Conservation (phyloP, 768 basidiomycete genomes). For the Collybia sp. region DNA sequence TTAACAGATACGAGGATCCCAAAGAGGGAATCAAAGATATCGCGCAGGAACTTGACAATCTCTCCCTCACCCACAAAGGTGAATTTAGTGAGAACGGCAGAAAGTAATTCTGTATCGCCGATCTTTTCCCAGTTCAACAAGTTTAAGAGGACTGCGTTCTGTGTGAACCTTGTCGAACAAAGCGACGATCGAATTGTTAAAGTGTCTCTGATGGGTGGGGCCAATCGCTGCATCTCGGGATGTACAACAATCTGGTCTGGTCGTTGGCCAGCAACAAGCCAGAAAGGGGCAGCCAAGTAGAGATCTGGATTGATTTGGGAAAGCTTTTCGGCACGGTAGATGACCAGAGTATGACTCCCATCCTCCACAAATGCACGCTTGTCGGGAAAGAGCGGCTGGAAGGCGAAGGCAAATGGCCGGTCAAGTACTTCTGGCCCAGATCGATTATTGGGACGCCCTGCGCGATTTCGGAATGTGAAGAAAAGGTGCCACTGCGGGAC, state of each 20-base stretch:
- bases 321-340: slow-evolving; percentile 81
- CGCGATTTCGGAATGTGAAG: slow-evolving; percentile 86
- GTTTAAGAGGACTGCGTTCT: slow-evolving; percentile 79
- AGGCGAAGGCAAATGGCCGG: slow-evolving; percentile 88
- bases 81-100: slow-evolving; percentile 75
- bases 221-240: slow-evolving; percentile 56
- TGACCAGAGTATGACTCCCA: slow-evolving; percentile 78
- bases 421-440: slow-evolving; percentile 43
- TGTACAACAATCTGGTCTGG: slow-evolving; percentile 55
- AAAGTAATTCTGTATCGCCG: slow-evolving; percentile 56
- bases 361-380: slow-evolving; percentile 80
- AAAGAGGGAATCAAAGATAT: slow-evolving; percentile 92
- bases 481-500: slow-evolving; percentile 86
- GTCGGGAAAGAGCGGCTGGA: slow-evolving; percentile 81
- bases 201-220: slow-evolving; percentile 71
- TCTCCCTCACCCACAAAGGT: slow-evolving; percentile 93
- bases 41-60: slow-evolving; percentile 87
- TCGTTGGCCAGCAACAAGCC: slow-evolving; percentile 49
- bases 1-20: slow-evolving; percentile 73
- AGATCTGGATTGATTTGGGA: slow-evolving; percentile 54
- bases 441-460: slow-evolving; percentile 37
- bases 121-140: slow-evolving; percentile 80
- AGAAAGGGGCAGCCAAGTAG: slow-evolving; percentile 71
- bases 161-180: slow-evolving; percentile 89
- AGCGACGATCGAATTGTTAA: slow-evolving; percentile 83